Conservation (phyloP, 1,284 basidiomycete genomes). For the Anthracocystis panici-leucophaei region DNA sequence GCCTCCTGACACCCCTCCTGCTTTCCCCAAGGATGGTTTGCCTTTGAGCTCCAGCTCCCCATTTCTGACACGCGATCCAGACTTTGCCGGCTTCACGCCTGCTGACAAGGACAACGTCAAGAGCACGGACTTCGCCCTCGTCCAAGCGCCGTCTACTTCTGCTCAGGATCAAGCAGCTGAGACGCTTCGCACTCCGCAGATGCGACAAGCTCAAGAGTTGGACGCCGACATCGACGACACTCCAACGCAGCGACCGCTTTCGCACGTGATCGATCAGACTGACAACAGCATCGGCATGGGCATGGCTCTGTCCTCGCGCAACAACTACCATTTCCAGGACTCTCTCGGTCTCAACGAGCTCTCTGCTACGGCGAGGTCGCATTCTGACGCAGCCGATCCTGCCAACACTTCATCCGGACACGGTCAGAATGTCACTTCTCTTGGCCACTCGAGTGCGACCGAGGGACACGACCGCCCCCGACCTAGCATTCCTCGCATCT, state of each 20-base stretch:
- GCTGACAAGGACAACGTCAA: conserved; percentile 4
- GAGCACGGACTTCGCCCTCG: conserved; percentile 22
- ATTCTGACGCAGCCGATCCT: conserved; percentile 2
- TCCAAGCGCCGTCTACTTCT: background rate
- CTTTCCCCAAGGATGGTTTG: conserved; percentile 20
- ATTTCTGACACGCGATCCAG: conserved; percentile 17
- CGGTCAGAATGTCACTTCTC: background rate
- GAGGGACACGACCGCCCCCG: conserved; percentile 29
- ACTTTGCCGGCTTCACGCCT: conserved; percentile 13
- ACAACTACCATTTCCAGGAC: conserved; percentile 26
- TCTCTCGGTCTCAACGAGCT: conserved; percentile 20
- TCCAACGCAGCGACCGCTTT: conserved; percentile 14
- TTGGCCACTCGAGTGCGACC: conserved; percentile 12
- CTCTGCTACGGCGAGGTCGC: conserved; percentile 18
- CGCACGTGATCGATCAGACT: conserved; percentile 28
- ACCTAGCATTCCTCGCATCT: conserved; percentile 48
- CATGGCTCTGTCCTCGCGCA: conserved; percentile 20
- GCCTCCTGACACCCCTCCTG: conserved; percentile 18
- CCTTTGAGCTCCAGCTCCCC: conserved; percentile 34
- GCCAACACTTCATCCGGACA: conserved; percentile 4
- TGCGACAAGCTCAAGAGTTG: conserved; percentile 3
- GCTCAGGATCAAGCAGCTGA: conserved; percentile 12
- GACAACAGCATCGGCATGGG: conserved; percentile 26
- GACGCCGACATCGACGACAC: conserved; percentile 5
- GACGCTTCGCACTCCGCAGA: conserved; percentile 16